Evolutionary conservation across 352 stramenopile genomes (phyloP), one percentile per base, ranked within the genome.

Genomic region (Phytophthora crassamura): DNA sequence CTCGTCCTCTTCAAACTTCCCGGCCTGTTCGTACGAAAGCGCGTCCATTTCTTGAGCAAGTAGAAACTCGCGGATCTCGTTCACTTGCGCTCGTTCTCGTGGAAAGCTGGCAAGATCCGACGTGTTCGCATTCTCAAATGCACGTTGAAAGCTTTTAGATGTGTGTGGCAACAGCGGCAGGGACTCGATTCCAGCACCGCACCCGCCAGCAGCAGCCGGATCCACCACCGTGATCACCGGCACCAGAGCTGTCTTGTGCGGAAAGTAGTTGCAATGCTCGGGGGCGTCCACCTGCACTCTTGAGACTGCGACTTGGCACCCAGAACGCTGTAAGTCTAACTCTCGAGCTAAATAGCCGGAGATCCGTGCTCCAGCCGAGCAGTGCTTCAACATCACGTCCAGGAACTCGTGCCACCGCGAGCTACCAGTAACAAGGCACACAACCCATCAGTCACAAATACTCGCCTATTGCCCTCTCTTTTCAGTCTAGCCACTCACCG

Each of bases 341-440:
- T 74, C 38, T 8, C 80, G 77, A 7, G 86, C 82, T 18, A 94
- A 55, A 53, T 94, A 94, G 3, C 86, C 84, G 1, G 80, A 82
- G 49, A 93, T 80, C 15, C 82, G 71, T 18, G 78, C 80, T n/a
- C 83, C 80, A 16, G 58, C 36, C 1, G 63, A 55, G 33, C 78
- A 74, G 43, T 89, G 84, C 20, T 75, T 71, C 11, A 94, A 35
- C 16, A 67, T 73, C 0, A 71, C 57, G 56, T 91, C 78, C 50
- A 93, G 64, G 48, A 94, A 94, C 8, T 89, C 75, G 45, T 91
- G 78, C 86, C 84, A 94, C 7, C 84, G 73, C 14, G 84, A 90
- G 9, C 76, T 84, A 55, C 42, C 16, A 55, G 38, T 18, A 73
- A 34, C n/a, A 35, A 51, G 46, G 1, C 20, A 54, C 20, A 30